Percentiles rank a stretch among this genome's conserved stretches.
These are phyloP conservation scores for Aspergillus sp. DNA, from an alignment of 2,329 filamentous ascomycete genomes.

Conservation along the genomic window DNA sequence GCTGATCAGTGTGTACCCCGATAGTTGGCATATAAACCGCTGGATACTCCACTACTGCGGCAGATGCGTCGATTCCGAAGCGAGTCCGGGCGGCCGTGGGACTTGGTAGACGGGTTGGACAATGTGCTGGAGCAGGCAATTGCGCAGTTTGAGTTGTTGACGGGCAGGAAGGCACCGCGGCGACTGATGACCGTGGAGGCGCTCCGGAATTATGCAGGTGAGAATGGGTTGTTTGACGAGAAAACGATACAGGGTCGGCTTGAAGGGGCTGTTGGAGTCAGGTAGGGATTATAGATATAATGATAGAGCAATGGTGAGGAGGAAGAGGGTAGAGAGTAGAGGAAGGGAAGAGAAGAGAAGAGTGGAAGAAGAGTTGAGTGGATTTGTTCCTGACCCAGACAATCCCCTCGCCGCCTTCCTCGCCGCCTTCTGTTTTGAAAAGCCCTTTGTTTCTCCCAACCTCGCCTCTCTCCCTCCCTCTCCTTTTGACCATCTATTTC, in stretches of 20 bases:
- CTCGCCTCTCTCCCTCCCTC: background rate
- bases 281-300: too few relatives aligned
- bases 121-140: constrained; percentile 70
- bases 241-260: constrained; percentile 28
- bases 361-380: too few relatives aligned
- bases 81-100: constrained; percentile 50
- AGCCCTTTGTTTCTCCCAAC: background rate
- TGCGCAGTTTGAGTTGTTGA: constrained; percentile 74
- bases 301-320: too few relatives aligned
- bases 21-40: constrained; percentile 56
- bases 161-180: constrained; percentile 61
- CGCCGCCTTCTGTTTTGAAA: too few relatives aligned
- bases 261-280: constrained; percentile 7
- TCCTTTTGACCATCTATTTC: background rate
- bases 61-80: constrained; percentile 55
- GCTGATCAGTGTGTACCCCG: constrained; percentile 13
- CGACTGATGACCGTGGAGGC: constrained; percentile 62
- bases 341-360: too few relatives aligned
- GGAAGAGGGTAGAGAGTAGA: too few relatives aligned
- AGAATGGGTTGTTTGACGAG: constrained; percentile 27
- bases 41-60: constrained; percentile 60
- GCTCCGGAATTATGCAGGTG: constrained; percentile 27
- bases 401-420: background rate
- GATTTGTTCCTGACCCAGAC: too few relatives aligned
- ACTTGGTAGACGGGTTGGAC: constrained; percentile 66